Percentiles rank a stretch among this genome's conserved stretches.
phyloP scores from a whole-genome alignment of 2,329 filamentous ascomycete genomes.

The Annulohypoxylon truncatum region DNA sequence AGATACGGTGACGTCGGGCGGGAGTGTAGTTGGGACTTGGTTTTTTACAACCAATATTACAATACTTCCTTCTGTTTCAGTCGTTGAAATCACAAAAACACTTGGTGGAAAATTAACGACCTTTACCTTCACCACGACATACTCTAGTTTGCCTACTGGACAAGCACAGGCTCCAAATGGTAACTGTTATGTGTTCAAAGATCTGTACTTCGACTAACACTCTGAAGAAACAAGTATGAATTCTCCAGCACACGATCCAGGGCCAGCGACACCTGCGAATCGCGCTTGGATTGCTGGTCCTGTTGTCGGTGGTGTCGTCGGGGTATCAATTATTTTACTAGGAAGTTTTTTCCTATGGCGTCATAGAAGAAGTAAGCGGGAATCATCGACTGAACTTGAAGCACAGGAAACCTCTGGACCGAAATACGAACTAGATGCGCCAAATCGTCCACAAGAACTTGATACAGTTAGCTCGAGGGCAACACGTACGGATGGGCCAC shows the following conservation, averaged over 20 bases:
- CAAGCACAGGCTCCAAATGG: not conserved
- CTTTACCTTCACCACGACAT: conserved; percentile 23
- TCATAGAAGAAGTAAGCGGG: not conserved
- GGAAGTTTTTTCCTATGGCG: conserved; percentile 20
- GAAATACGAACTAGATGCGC: conserved; percentile 20
- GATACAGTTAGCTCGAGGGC: not conserved
- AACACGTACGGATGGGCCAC: not conserved
- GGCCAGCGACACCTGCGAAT: not conserved
- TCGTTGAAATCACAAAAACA: conserved; percentile 1
- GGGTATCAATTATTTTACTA: not conserved
- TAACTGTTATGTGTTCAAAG: not conserved
- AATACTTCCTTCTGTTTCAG: conserved; percentile 1
- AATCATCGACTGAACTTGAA: not conserved
- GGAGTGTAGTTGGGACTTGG: conserved; percentile 4
- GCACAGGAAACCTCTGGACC: conserved; percentile 1
- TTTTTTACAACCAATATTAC: conserved; percentile 2
- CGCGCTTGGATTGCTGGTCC: conserved; percentile 31
- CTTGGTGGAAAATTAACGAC: not conserved
- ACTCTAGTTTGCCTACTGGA: conserved; percentile 1
- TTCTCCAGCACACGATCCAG: not conserved
- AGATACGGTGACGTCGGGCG: not conserved
- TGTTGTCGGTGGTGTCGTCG: conserved; percentile 12
- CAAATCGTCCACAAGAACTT: conserved; percentile 21
- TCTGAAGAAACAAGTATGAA: not conserved
- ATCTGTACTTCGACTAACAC: not conserved